These are phyloP conservation scores for Fimicolochytrium jonesii DNA, from an alignment of 192 early-diverging fungal genomes.

Conservation along the genomic window DNA sequence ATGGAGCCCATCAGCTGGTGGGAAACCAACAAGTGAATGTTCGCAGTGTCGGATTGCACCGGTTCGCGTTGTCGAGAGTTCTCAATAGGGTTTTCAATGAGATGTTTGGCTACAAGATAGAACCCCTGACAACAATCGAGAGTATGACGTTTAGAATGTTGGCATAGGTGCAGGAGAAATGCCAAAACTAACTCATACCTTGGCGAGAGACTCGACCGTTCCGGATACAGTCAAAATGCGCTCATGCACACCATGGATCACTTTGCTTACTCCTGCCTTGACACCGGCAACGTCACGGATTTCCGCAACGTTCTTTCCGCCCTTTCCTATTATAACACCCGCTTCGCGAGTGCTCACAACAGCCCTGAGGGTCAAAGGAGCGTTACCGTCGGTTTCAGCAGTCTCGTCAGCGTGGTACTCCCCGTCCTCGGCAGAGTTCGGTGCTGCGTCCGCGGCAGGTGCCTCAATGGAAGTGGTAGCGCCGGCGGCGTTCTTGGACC, in stretches of 20 bases:
- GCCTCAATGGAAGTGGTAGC: background rate
- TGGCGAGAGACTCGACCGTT: conserved; percentile 38
- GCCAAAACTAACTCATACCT: conserved; percentile 49
- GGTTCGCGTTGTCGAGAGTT: conserved; percentile 35
- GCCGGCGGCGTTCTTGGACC: background rate
- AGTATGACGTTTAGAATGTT: background rate
- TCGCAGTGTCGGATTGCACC: conserved; percentile 48
- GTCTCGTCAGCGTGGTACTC: background rate
- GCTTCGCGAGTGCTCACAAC: conserved; percentile 93
- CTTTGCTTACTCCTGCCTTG: conserved; percentile 88
- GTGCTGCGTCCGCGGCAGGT: background rate
- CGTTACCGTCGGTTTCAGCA: background rate
- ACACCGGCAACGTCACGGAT: conserved; percentile 82
- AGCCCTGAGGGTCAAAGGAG: conserved; percentile 14
- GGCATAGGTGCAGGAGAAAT: background rate
- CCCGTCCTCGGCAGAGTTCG: background rate
- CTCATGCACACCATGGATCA: conserved; percentile 83
- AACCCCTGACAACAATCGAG: conserved; percentile 4
- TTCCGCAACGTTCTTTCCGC: conserved; percentile 88
- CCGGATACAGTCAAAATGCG: conserved; percentile 55
- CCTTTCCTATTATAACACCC: conserved; percentile 69
- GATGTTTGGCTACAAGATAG: conserved; percentile 12
- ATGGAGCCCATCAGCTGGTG: conserved; percentile 82
- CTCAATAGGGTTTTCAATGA: conserved; percentile 45
- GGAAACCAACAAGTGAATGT: conserved; percentile 85